Evolutionary conservation across 345 rosid species (phyloP).

Genomic region (Trapa bicornis): DNA sequence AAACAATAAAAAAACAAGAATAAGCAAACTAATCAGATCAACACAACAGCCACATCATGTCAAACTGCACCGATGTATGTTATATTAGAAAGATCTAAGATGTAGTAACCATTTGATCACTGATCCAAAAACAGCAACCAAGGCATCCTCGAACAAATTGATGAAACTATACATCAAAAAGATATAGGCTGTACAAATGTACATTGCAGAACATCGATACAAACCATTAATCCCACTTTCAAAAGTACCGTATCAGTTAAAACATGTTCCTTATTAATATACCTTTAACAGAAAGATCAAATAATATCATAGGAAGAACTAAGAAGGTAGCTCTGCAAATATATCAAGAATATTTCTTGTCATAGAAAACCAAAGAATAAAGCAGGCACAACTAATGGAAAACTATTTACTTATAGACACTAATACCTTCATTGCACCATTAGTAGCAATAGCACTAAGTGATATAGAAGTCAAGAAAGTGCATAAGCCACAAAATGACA

Average conservation of each 20-base stretch:
- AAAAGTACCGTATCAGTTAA: not conserved
- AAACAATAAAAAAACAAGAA: not conserved
- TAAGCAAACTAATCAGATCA: not conserved
- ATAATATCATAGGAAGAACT: not conserved
- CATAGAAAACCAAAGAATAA: not conserved
- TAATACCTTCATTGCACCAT: slow-evolving; percentile 98
- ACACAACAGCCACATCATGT: not conserved
- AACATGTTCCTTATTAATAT: not conserved
- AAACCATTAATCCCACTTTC: not conserved
- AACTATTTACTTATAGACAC: not conserved
- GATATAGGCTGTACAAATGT: not conserved
- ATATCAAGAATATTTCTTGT: not conserved
- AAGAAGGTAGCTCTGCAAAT: not conserved
- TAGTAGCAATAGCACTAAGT: slow-evolving; percentile 97
- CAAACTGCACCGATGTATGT: not conserved
- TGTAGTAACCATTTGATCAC: not conserved
- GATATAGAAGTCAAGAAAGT: slow-evolving; percentile 91
- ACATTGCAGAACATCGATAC: not conserved
- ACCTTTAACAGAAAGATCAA: not conserved
- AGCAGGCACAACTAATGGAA: not conserved
- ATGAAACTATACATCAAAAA: not conserved
- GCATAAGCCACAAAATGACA: slow-evolving; percentile 80
- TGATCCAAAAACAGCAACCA: not conserved
- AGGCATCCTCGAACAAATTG: not conserved
- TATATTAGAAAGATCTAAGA: not conserved